Conservation (phyloP, 306 rosid genomes). For the Ormosia semicastrata region DNA sequence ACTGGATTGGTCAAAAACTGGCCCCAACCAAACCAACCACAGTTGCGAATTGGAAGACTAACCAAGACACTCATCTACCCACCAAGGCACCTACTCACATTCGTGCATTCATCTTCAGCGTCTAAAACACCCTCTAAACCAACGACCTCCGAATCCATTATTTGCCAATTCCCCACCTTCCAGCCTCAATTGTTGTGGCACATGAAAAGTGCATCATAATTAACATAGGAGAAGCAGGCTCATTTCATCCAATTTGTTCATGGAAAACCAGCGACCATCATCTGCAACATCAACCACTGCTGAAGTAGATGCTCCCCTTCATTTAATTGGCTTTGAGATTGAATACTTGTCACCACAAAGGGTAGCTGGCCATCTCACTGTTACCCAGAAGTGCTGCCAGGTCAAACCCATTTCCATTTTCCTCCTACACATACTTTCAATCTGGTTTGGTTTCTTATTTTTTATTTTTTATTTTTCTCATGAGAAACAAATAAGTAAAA, state of each 20-base stretch:
- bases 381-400: conserved; percentile 66
- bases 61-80: too few relatives aligned
- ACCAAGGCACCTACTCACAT: too few relatives aligned
- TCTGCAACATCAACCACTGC: conserved; percentile 32
- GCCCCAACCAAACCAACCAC: too few relatives aligned
- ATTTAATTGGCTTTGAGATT: conserved; percentile 59
- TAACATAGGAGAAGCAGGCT: background rate
- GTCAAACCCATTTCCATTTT: conserved; percentile 10
- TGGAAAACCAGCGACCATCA: conserved; percentile 27
- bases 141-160: too few relatives aligned
- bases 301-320: conserved; percentile 57
- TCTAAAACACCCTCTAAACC: too few relatives aligned
- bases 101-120: too few relatives aligned
- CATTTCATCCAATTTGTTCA: background rate
- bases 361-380: conserved; percentile 59
- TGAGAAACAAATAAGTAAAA: background rate
- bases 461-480: background rate
- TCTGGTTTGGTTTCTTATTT: background rate
- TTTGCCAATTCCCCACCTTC: too few relatives aligned
- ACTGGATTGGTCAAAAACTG: too few relatives aligned
- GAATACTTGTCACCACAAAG: conserved; percentile 48
- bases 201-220: background rate
- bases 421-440: background rate
- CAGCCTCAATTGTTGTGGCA: too few relatives aligned
- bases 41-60: too few relatives aligned